phyloP scores from a whole-genome alignment of 306 rosid species.

The Quercus ilex region DNA sequence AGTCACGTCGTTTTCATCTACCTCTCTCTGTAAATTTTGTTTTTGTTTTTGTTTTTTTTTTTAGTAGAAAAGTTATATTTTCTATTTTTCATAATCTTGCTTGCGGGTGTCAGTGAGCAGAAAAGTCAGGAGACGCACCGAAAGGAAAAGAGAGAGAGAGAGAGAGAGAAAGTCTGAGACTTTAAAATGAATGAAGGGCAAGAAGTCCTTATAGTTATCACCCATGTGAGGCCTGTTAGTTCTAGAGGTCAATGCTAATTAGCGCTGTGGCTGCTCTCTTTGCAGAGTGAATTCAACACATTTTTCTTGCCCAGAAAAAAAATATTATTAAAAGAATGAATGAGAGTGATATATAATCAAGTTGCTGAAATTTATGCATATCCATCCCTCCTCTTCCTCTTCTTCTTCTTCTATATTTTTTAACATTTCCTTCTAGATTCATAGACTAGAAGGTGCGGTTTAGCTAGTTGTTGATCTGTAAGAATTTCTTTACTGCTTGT shows the following conservation, averaged over 20 bases:
- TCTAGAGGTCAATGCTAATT: slow-evolving; percentile 27
- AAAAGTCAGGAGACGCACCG: slow-evolving; percentile 59
- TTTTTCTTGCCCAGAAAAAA: slow-evolving; percentile 26
- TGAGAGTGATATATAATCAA: slow-evolving; percentile 16
- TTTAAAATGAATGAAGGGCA: slow-evolving; percentile 19
- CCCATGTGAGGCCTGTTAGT: slow-evolving; percentile 49
- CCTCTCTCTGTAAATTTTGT: slow-evolving; percentile 27
- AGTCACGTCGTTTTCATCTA: slow-evolving; percentile 82
- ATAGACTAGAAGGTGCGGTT: neutral
- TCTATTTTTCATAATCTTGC: slow-evolving; percentile 73
- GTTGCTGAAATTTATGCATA: neutral
- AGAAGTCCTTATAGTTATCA: slow-evolving; percentile 23
- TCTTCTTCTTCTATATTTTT: neutral
- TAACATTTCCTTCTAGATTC: neutral
- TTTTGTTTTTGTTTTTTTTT: slow-evolving; percentile 17
- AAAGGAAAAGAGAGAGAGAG: slow-evolving; percentile 31
- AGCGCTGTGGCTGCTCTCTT: neutral
- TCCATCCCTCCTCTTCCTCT: neutral
- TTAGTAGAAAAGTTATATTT: slow-evolving; percentile 22
- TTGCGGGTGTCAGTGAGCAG: slow-evolving; percentile 63
- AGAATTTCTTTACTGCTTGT: neutral
- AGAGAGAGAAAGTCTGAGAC: slow-evolving; percentile 20
- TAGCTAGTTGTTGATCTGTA: neutral
- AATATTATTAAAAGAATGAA: slow-evolving; percentile 28
- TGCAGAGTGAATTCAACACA: slow-evolving; percentile 6